Evolutionary conservation across 495 filamentous ascomycete genomes (phyloP), one percentile per base, ranked within the genome.

Genomic region (Neurospora sp.): DNA sequence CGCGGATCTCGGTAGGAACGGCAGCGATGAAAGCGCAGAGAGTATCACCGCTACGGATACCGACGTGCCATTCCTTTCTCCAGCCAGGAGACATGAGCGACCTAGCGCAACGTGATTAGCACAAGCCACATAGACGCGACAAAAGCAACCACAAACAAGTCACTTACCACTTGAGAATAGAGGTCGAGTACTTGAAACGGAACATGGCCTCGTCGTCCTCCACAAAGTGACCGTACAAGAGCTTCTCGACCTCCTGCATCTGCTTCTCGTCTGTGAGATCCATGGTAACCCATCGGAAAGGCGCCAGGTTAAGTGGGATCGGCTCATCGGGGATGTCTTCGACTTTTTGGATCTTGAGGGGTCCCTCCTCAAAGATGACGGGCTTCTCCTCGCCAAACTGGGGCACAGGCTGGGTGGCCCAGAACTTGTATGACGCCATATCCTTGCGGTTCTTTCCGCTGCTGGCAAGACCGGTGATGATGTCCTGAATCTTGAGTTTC

Each of bases 201-300:
- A 99, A 99, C 92, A 96, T 96, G 69, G 94, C 93, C 76, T 96
- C 93, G 72, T 93, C 90, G 77, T 99, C 96, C 81, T 99, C 96
- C 53, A 99, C 96, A 74, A 97, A 99, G 79, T 99, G 96, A 18
- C 94, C 90, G 71, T 90, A 91, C 65, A 99, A 85, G 39, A 99
- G 84, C 73, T 97, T 92, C 80, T 93, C 97, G 3, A 97, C 89
- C 81, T 98, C 94, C 69, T 90, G 86, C 37, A 96, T 83, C 85
- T 89, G 77, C 40, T 72, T 75, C 3, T 85, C 83, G 73, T 84
- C 80, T 12, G 86, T 90, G 70, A 99, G 83, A 80, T 99, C 94
- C 83, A 99, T 89, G 3, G 92, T 94, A 16, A 92, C 90, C 96
- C 96, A 99, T 77, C 97, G 93, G 79, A 97, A 99, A 9, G 91